Percentiles rank a stretch among this genome's conserved stretches.
phyloP scores from a whole-genome alignment of 108 stramenopile species.

The Cyclotella baltica region DNA sequence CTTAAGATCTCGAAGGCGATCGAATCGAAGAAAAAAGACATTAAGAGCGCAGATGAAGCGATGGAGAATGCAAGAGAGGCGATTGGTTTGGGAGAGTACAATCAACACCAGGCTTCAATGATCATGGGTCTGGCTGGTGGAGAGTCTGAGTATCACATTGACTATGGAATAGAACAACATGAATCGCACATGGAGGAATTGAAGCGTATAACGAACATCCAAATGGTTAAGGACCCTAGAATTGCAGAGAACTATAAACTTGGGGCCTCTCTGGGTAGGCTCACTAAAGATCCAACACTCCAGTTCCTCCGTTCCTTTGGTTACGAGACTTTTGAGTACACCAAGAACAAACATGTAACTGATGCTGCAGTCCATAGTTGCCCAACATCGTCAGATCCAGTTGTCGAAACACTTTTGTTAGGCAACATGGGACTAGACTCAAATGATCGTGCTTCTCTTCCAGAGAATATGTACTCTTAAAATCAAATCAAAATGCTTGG shows the following conservation, averaged over 20 bases:
- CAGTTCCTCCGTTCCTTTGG: background rate
- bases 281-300: background rate
- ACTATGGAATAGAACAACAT: background rate
- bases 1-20: background rate
- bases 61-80: background rate
- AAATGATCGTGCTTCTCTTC: background rate
- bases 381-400: background rate
- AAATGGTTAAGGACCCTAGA: background rate
- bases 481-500: too few relatives aligned
- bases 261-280: background rate
- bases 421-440: background rate
- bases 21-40: background rate
- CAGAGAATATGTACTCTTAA: background rate
- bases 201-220: background rate
- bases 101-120: background rate
- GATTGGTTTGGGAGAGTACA: background rate
- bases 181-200: background rate
- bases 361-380: background rate
- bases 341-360: background rate
- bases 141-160: constrained; percentile 5
- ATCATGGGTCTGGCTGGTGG: constrained; percentile 2
- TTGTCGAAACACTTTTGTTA: background rate
- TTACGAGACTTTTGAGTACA: constrained; percentile 5
- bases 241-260: background rate
- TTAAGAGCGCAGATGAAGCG: background rate